phyloP scores from a whole-genome alignment of 2,329 filamentous ascomycete species.

The Pestalotiopsis sp. region DNA sequence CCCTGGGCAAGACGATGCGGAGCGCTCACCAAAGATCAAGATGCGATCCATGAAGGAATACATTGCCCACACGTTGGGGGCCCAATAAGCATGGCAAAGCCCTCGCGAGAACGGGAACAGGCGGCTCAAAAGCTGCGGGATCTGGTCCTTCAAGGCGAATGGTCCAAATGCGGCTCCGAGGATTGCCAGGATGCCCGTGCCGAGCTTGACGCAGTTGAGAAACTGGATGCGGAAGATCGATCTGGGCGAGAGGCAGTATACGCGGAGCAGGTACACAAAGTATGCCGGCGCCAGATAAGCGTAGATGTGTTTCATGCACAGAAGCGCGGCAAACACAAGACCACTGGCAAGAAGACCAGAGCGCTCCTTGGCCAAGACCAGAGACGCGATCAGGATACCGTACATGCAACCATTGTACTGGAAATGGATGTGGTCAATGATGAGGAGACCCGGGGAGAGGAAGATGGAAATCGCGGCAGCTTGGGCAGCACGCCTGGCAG shows the following conservation, averaged over 20 bases:
- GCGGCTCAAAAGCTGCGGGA: slow-evolving; percentile 80
- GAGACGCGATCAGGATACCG: slow-evolving; percentile 82
- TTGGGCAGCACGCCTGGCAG: slow-evolving; percentile 76
- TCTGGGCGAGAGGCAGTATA: slow-evolving; percentile 81
- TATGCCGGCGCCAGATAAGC: slow-evolving; percentile 95
- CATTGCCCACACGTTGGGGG: slow-evolving; percentile 94
- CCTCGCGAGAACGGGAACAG: slow-evolving; percentile 94
- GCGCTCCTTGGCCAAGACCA: slow-evolving; percentile 78
- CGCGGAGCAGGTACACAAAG: slow-evolving; percentile 88
- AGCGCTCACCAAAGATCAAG: slow-evolving; percentile 73
- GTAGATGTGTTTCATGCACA: slow-evolving; percentile 98
- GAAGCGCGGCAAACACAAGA: slow-evolving; percentile 77
- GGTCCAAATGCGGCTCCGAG: slow-evolving; percentile 87
- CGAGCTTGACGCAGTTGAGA: slow-evolving; percentile 82
- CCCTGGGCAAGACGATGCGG: background rate
- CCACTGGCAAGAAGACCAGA: slow-evolving; percentile 79
- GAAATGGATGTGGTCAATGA: slow-evolving; percentile 97
- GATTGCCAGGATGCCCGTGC: slow-evolving; percentile 69
- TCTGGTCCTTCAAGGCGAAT: slow-evolving; percentile 79
- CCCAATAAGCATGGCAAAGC: slow-evolving; percentile 97
- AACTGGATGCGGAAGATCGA: slow-evolving; percentile 78
- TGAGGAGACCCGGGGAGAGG: slow-evolving; percentile 88
- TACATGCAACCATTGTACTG: slow-evolving; percentile 99
- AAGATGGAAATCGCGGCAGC: slow-evolving; percentile 87
- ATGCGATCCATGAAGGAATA: slow-evolving; percentile 90